These are phyloP conservation scores for Penicillium corylophilum DNA, from an alignment of 2,329 filamentous ascomycete species.

Conservation along the genomic window DNA sequence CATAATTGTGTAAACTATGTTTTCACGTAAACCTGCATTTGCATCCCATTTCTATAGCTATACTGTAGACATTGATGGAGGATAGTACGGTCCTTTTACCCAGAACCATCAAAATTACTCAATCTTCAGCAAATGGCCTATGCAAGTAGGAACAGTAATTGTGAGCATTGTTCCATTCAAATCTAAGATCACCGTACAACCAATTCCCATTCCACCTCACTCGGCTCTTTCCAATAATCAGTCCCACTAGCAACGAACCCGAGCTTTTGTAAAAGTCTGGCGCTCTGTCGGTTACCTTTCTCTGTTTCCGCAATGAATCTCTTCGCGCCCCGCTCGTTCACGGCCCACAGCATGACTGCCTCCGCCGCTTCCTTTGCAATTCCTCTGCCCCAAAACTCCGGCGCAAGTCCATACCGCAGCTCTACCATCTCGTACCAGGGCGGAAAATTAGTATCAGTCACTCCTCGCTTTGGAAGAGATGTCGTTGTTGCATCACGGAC, in stretches of 20 bases:
- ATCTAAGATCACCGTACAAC: background rate
- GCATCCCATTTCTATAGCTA: too few species aligned
- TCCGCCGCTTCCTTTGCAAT: constrained; percentile 23
- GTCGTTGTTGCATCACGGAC: constrained; percentile 24
- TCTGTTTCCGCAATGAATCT: constrained; percentile 29
- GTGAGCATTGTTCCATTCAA: too few species aligned
- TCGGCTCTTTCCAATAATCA: constrained; percentile 24
- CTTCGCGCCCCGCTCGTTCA: constrained; percentile 18
- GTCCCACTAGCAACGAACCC: constrained; percentile 21
- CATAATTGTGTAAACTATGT: too few species aligned
- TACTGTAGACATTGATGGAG: too few species aligned
- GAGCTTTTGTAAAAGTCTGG: constrained; percentile 21
- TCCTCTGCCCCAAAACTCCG: constrained; percentile 23
- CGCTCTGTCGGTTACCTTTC: constrained; percentile 23
- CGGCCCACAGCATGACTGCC: constrained; percentile 24
- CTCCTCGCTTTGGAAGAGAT: constrained; percentile 12
- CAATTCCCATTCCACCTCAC: constrained; percentile 20
- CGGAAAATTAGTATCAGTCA: constrained; percentile 6
- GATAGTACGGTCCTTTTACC: too few species aligned
- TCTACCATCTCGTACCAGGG: constrained; percentile 29
- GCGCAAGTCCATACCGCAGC: constrained; percentile 25
- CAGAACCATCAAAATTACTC: too few species aligned
- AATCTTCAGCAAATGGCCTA: too few species aligned
- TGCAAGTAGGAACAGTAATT: too few species aligned
- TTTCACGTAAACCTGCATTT: too few species aligned